A percentile compares a stretch with the other conserved stretches of the same genome.
Conservation (phyloP, 345 rosid species). For the Rhodamnia rubescens region DNA sequence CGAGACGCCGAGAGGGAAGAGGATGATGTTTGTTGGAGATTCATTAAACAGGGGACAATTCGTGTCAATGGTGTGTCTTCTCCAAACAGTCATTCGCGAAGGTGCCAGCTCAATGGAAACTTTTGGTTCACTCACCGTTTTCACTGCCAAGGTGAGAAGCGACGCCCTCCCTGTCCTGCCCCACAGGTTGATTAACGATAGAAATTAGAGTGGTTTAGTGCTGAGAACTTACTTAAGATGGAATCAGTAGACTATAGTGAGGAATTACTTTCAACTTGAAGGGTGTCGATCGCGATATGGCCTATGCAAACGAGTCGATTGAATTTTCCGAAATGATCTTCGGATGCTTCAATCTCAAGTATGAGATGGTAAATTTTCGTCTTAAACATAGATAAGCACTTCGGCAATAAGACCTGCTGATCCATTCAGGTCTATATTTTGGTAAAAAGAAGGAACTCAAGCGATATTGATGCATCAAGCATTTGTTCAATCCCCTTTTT, state of each 20-base stretch:
- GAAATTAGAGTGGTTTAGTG: not conserved
- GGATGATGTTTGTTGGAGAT: slow-evolving; percentile 98
- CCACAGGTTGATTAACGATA: not conserved
- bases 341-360: not conserved
- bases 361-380: not conserved
- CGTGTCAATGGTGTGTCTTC: slow-evolving; percentile 97
- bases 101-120: slow-evolving; percentile 58
- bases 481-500: not conserved
- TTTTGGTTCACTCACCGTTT: slow-evolving; percentile 55
- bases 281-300: not conserved
- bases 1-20: slow-evolving; percentile 78
- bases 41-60: slow-evolving; percentile 91
- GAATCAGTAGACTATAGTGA: not conserved
- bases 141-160: slow-evolving; percentile 54
- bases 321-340: not conserved
- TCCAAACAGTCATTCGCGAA: slow-evolving; percentile 58
- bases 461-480: not conserved
- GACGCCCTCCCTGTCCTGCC: not conserved
- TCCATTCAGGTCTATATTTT: not conserved
- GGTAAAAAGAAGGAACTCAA: too few relatives aligned
- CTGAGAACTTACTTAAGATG: not conserved
- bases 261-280: not conserved
- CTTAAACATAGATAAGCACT: not conserved
- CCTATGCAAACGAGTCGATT: not conserved
- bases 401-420: not conserved